Evolutionary conservation across 2,329 filamentous ascomycete genomes (phyloP), one percentile per base, ranked within the genome.

Genomic region (Trichoderma semiorbis): DNA sequence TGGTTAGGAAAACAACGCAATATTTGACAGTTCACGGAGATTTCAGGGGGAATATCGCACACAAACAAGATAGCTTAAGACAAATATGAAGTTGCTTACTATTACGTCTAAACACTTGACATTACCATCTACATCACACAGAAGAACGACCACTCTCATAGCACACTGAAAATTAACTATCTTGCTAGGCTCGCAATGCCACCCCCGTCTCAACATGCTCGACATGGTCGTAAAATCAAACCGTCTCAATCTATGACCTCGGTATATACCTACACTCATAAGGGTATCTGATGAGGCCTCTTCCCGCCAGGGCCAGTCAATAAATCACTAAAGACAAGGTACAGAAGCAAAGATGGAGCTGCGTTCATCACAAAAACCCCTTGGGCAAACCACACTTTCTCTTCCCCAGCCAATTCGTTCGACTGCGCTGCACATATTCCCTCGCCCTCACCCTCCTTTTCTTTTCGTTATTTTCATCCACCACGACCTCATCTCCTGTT

Each of bases 401-500:
- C 12, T 28, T 28, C 14, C 11, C 24, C 50, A 39, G 24, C 18
- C 7, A 53, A 11, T 18, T 43, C 26, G 5, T 60, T 21, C 10
- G 1, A 34, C 62, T 36, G 18, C 6, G 11, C 24, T 34, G 53
- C 55, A 72, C 72, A 75, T 34, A 60, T 61, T 30, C 65, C 12
- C 5, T 50, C n/a, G 3, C 5, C 18, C 28, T 34, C 53, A 30
- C 24, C 34, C 12, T 43, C 47, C 12, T 43, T 36, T 50, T 36
- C 61, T 34, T 36, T 39, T 34, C 30, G 26, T 30, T 30, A 16
- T 32, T 8, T 58, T 21, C 66, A n/a, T 61, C 24, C 32, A 26
- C 18, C 30, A 5, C 1, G 6, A 2, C n/a, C 47, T 82, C 78
- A 88, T 77, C 87, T 81, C 76, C 83, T 57, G 16, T 62, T 80